phyloP scores from a whole-genome alignment of 73 alveolate species.

The Blepharisma stoltei region DNA sequence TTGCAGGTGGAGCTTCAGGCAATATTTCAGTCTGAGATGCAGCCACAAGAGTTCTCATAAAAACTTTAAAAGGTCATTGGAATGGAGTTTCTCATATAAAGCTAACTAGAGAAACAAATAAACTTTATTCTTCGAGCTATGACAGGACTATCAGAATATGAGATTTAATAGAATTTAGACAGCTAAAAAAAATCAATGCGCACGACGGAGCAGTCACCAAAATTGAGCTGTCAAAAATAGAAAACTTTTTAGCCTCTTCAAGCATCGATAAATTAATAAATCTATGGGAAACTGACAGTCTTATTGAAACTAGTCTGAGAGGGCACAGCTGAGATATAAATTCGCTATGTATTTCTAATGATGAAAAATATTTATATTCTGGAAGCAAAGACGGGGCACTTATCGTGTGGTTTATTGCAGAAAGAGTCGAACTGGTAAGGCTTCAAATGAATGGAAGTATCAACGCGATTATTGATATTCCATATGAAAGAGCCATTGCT shows the following conservation, averaged over 20 bases:
- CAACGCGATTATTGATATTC: background rate
- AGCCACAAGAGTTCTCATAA: background rate
- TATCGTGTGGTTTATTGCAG: background rate
- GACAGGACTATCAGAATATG: slow-evolving; percentile 7
- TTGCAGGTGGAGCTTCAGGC: background rate
- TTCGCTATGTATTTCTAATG: background rate
- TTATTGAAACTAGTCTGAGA: background rate
- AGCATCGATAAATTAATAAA: background rate
- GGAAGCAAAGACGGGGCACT: background rate
- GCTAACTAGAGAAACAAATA: background rate
- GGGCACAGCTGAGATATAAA: background rate
- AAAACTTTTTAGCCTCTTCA: background rate
- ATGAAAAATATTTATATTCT: background rate
- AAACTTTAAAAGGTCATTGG: background rate
- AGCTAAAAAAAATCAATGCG: background rate
- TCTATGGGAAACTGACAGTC: background rate
- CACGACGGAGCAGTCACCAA: background rate
- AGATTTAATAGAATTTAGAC: background rate
- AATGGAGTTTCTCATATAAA: background rate
- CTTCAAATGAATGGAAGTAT: background rate
- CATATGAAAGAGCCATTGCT: background rate
- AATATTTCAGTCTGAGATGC: background rate
- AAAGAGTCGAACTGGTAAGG: background rate
- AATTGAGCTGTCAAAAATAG: background rate
- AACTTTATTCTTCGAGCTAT: background rate